Evolutionary conservation across 73 alveolate species (phyloP).

Genomic region (Effrenium voratum): DNA sequence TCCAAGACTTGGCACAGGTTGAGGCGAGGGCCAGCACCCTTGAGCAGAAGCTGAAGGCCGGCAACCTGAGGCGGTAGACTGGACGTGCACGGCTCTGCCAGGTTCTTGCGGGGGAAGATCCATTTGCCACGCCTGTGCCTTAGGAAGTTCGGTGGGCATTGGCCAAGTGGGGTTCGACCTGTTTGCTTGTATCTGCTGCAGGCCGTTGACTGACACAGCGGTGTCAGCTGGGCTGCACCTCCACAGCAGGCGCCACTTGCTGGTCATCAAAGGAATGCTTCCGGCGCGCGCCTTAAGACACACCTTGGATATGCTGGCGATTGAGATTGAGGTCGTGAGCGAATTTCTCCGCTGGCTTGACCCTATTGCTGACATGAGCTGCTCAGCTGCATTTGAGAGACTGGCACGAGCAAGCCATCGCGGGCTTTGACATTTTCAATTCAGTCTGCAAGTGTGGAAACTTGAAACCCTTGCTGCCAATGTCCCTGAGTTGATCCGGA

Average conservation of each 20-base stretch:
- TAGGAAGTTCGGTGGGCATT: too few species aligned
- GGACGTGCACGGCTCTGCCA: too few species aligned
- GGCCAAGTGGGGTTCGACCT: too few species aligned
- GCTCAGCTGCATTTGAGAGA: neutral
- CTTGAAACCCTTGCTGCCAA: neutral
- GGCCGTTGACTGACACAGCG: conserved; percentile 27
- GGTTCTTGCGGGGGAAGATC: too few species aligned
- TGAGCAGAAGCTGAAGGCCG: too few species aligned
- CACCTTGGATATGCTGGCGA: neutral
- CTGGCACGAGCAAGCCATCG: neutral
- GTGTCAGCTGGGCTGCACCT: conserved; percentile 69
- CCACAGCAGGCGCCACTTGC: conserved; percentile 45
- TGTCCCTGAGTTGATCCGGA: too few species aligned
- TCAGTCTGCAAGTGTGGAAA: neutral
- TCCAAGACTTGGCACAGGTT: too few species aligned
- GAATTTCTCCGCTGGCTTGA: conserved; percentile 84
- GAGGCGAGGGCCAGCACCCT: too few species aligned
- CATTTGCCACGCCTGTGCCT: too few species aligned
- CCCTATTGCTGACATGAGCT: conserved; percentile 59
- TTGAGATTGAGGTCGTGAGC: neutral
- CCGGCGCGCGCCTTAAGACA: neutral
- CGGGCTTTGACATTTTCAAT: neutral
- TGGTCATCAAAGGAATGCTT: conserved; percentile 55
- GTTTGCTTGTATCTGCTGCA: too few species aligned
- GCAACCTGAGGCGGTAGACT: too few species aligned